Evolutionary conservation across 495 filamentous ascomycete species (phyloP).

Genomic region (Aspergillus olivimuriae): DNA sequence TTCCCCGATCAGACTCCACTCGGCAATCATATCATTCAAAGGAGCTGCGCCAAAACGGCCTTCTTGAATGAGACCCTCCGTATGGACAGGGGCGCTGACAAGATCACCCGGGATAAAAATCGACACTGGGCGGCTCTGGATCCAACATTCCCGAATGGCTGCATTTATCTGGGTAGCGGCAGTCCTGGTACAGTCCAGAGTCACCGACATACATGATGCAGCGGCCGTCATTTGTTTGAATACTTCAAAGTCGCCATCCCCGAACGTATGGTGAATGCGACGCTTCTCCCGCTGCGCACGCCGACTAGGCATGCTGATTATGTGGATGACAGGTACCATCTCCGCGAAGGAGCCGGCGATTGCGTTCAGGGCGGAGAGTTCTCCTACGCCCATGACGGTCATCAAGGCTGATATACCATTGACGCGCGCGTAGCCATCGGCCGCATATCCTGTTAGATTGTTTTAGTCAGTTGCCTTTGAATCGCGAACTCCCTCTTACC

Average conservation of each 20-base stretch:
- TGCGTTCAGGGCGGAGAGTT: constrained; percentile 69
- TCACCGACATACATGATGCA: constrained; percentile 34
- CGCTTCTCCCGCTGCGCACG: constrained; percentile 22
- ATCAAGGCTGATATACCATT: constrained; percentile 67
- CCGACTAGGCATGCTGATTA: constrained; percentile 56
- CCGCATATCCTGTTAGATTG: constrained; percentile 46
- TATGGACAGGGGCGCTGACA: constrained; percentile 24
- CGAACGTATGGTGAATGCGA: constrained; percentile 40
- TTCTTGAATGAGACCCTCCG: constrained; percentile 5
- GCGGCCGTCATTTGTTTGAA: constrained; percentile 33
- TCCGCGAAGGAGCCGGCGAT: constrained; percentile 69
- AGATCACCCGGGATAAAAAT: constrained; percentile 39
- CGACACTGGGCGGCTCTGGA: constrained; percentile 39
- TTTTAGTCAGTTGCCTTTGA: neutral
- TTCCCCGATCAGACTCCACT: neutral
- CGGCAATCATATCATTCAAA: neutral
- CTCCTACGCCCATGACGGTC: constrained; percentile 78
- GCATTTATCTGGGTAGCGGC: constrained; percentile 35
- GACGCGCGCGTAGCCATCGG: constrained; percentile 73
- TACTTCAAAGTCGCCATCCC: constrained; percentile 34
- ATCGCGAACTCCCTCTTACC: constrained; percentile 20
- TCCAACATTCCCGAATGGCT: constrained; percentile 28
- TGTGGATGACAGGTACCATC: constrained; percentile 71
- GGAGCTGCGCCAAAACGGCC: no score
- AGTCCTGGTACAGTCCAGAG: constrained; percentile 26